Base-by-base conservation (phyloP, 1,284 basidiomycete species). In the Meripilus lineatus region DNA sequence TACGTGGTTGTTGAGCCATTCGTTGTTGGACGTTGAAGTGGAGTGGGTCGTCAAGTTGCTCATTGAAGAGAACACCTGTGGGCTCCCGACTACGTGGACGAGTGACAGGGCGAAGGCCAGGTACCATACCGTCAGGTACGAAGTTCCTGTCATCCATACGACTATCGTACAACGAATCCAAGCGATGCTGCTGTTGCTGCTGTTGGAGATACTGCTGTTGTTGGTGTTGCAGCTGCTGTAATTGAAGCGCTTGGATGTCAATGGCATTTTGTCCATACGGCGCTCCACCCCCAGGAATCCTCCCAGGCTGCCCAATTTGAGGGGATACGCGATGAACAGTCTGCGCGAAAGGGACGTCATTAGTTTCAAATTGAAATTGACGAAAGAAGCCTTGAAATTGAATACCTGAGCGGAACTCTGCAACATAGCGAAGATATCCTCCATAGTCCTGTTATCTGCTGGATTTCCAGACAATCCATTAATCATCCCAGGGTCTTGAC, bases 91-190 rank as follows among this genome's bases (percentile, higher is more conserved):
- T 72, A 44, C 84, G 74, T 45, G 77, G 73, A 36, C 61, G 58
- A 7, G 77, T 75, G 21, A 23, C 36, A 30, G 82, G 75, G 34
- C 86, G 79, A 25, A 90, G 70, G 14, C 88, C 87, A 32, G 87
- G 88, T 8, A 90, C 87, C 74, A 90, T 78, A 25, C 84, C 84
- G 63, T 90, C 85, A 7, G 88, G 84, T 23, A 87, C 76, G 54
- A 90, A 90, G 52, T 74, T 79, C 45, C 85, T 74, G 53, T 89
- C 85, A 38, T 89, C 83, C 32, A 77, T 59, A 28, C 77, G 79
- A 54, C 79, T 83, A 44, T 85, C 85, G 53, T 85, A 86, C 17
- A 87, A 58, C 3, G 81, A 64, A 40, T 89, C 85, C 28, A 83
- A 65, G 23, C 81, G 80, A 50, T 63, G 52, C 24, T 61, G 63